Base-by-base conservation (phyloP, 345 rosid species). In the Adansonia digitata region DNA sequence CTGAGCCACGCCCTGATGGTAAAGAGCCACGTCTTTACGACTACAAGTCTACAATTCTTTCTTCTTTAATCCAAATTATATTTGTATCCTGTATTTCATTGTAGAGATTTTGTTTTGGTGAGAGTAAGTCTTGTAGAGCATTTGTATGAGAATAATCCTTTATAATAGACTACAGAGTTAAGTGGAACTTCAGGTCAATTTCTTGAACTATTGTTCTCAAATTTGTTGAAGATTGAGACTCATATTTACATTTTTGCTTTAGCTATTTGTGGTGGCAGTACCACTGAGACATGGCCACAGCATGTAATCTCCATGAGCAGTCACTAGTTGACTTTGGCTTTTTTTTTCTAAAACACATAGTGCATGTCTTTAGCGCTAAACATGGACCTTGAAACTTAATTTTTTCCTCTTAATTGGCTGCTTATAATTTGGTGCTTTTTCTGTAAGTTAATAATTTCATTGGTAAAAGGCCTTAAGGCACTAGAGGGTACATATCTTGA, bases 1-100 rank as follows among this genome's bases (percentile, higher is more conserved):
- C 98, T 22, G 97, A 94, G 82, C 98, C 98, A 22, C 93, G 52
- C 56, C 97, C 98, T 75, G 94, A 92, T 84, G 97, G 98, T 91
- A 85, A 75, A 61, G 59, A 74, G 66, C 63, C 74, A 51, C 7
- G 37, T 74, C 43, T 51, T 57, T 37, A 6, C 10, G 56, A 27
- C 68, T 62, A 55, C 46, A 26, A 71, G 56, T 20, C 68, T 62
- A 55, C 46, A 26, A 71, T 39, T 24, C 60, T 52, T 71, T 39
- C 22, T 39, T 40, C 43, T 22, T 24, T 37, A 7, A 56, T 26
- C 26, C 22, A 0, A 12, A 45, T 0, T 5, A 53, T 12, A 5
- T 57, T 59, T 55, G 2, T 73, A 63, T 63, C 13, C 5, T 0
- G 14, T 49, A 31, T 29, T 26, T 9, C 22, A 26, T 48, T 37